Conservation (phyloP, 2,329 filamentous ascomycete species). For the Pseudopithomyces maydicus region DNA sequence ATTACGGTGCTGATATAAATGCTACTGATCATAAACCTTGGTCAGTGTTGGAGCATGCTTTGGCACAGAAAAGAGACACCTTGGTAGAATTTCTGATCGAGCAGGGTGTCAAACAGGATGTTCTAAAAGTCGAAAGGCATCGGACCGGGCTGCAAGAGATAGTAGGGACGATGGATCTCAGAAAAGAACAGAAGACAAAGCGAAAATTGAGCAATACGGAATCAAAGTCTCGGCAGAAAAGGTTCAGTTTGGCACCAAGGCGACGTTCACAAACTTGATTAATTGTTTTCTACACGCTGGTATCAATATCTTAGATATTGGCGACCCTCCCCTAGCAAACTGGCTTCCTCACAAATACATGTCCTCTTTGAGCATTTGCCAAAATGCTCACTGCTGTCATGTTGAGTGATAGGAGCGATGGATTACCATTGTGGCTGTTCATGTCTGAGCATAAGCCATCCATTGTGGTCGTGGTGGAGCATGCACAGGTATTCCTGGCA, state of each 20-base stretch:
- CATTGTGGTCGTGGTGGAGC: slow-evolving; percentile 22
- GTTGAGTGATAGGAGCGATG: background rate
- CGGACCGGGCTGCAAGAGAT: slow-evolving; percentile 13
- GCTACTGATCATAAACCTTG: slow-evolving; percentile 19
- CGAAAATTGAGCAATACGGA: background rate
- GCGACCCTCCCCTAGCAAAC: too few species aligned
- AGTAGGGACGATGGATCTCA: slow-evolving; percentile 13
- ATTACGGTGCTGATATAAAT: slow-evolving; percentile 19
- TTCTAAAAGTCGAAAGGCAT: slow-evolving; percentile 11
- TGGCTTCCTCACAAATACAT: too few species aligned
- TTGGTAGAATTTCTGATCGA: slow-evolving; percentile 20
- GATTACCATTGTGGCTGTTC: slow-evolving; percentile 9
- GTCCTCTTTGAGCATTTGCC: too few species aligned
- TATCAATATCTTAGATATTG: too few species aligned
- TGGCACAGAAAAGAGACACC: slow-evolving; percentile 8
- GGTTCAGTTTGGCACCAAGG: too few species aligned
- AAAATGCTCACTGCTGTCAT: slow-evolving; percentile 16
- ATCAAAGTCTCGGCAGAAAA: too few species aligned
- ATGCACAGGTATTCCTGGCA: slow-evolving; percentile 29
- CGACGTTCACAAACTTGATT: too few species aligned
- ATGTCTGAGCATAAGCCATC: slow-evolving; percentile 10
- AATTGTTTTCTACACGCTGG: too few species aligned
- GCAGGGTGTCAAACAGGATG: slow-evolving; percentile 13
- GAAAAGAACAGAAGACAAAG: background rate
- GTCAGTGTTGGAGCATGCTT: slow-evolving; percentile 22